A percentile compares a stretch with the other conserved stretches of the same genome.
These are phyloP conservation scores for Mycena albidolilacea DNA, from an alignment of 768 basidiomycete species.

Conservation along the genomic window DNA sequence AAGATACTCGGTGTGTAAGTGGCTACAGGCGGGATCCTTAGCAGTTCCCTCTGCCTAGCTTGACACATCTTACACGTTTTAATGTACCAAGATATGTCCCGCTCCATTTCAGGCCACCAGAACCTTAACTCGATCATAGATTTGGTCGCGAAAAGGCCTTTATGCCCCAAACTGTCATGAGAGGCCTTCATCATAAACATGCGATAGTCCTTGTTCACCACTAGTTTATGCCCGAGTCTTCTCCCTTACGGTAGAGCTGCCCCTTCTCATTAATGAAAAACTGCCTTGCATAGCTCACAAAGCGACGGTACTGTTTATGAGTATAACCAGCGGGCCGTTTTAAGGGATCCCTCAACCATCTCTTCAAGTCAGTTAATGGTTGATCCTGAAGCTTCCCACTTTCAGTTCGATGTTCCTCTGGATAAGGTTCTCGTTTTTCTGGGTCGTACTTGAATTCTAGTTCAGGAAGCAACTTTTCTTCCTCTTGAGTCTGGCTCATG, in stretches of 20 bases:
- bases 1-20: neutral
- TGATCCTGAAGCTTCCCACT: neutral
- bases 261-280: neutral
- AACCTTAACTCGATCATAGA: neutral
- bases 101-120: neutral
- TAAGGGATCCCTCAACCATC: neutral
- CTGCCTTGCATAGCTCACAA: neutral
- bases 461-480: too few species aligned
- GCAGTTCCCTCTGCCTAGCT: neutral
- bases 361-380: neutral
- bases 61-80: neutral
- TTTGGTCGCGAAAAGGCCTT: neutral
- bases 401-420: neutral
- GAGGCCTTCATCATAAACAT: constrained; percentile 14
- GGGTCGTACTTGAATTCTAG: neutral
- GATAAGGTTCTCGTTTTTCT: neutral
- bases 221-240: neutral
- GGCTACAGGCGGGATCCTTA: neutral
- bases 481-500: neutral
- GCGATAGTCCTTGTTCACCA: neutral
- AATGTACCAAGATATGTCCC: neutral
- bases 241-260: neutral
- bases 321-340: neutral
- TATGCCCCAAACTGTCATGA: neutral
- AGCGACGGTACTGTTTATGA: constrained; percentile 12